These are phyloP conservation scores for Floccularia luteovirens DNA, from an alignment of 768 basidiomycete genomes.

Conservation along the genomic window DNA sequence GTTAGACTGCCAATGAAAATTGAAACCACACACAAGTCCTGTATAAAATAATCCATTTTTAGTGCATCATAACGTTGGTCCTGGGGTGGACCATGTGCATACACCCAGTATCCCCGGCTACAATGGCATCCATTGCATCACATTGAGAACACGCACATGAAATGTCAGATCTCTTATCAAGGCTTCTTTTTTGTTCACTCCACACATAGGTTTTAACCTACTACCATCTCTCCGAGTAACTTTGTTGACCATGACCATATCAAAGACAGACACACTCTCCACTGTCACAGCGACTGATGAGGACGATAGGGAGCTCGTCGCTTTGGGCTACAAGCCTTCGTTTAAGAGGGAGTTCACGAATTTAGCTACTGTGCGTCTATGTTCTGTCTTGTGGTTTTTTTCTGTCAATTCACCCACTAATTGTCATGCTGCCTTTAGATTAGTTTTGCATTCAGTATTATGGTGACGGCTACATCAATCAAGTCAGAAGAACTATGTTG, in stretches of 20 bases:
- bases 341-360: constrained; percentile 85
- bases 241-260: constrained; percentile 7
- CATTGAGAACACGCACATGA: too few species aligned
- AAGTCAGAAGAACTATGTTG: background rate
- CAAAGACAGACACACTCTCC: constrained; percentile 10
- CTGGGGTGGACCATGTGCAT: too few species aligned
- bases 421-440: constrained; percentile 29
- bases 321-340: constrained; percentile 67
- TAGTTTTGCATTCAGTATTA: constrained; percentile 73
- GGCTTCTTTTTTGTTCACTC: too few species aligned
- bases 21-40: too few species aligned
- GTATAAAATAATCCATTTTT: too few species aligned
- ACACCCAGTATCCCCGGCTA: too few species aligned
- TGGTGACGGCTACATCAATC: constrained; percentile 28
- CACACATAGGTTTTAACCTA: too few species aligned
- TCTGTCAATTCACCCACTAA: constrained; percentile 4
- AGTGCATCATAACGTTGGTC: too few species aligned
- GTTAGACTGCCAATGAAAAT: too few species aligned
- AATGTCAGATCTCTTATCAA: too few species aligned
- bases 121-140: too few species aligned
- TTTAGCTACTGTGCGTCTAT: constrained; percentile 54
- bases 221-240: too few species aligned
- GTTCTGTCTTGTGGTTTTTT: background rate
- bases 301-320: constrained; percentile 59
- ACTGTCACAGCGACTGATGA: constrained; percentile 28